Evolutionary conservation across 495 filamentous ascomycete species (phyloP), one percentile per base, ranked within the genome.

Genomic region (Trichoderma reesei): DNA sequence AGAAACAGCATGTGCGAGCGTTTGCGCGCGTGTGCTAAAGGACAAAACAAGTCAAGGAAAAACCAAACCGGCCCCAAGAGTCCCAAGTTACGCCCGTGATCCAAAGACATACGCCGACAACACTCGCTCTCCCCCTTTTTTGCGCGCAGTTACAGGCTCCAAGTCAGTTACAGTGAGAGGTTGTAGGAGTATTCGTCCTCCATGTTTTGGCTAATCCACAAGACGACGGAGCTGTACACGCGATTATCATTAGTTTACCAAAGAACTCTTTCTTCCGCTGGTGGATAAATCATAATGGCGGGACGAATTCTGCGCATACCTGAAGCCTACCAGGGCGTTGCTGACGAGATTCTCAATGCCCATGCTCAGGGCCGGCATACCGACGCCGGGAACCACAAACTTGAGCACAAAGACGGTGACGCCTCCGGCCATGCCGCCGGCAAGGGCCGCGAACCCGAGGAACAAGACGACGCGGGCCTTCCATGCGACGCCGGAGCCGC

Each of bases 171-270:
- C 66, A 98, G 82, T 48, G 93, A 88, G 65, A 98, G 79, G 72
- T 91, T 97, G 75, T 98, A 98, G 61, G 91, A 91, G 73, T 97
- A 98, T 75, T 98, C 93, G 70, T 98, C 95, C 77, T 99, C 95
- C 77, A 98, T 96, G 71, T 97, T 99, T 84, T 99, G 95, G 66
- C 89, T 91, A 14, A 99, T 83, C 95, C 95, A 99, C 8, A 99
- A 82, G 3, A 96, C 87, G 51, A 92, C 85, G 44, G 91, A 90
- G 71, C 91, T 96, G 63, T 5, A 44, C 13, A 44, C 41, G 63
- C 64, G 34, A 70, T 66, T 7, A 71, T 26, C 26, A 1, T 26
- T 26, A 26, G 26, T 26, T 26, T 26, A 26, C 26, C 26, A 26
- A 26, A 26, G 26, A 26, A 26, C 26, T 60, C 38, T 59, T 62